Evolutionary conservation across 371 early-diverging fungal species (phyloP).

Genomic region (Phascolomyces articulosus): DNA sequence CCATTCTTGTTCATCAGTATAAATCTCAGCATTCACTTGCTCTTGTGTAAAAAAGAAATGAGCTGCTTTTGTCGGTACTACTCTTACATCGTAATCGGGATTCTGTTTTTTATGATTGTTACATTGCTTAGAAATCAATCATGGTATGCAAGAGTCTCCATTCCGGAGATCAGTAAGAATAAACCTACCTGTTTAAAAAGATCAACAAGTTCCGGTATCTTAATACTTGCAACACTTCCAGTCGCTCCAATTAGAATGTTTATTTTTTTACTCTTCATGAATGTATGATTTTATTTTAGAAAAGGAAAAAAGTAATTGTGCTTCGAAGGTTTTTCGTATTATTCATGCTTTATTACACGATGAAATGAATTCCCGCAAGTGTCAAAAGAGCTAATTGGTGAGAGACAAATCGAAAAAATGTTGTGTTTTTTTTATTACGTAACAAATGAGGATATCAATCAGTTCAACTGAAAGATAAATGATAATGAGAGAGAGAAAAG

Average conservation of each 20-base stretch:
- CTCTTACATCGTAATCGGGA: slow-evolving; percentile 63
- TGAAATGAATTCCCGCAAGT: not conserved
- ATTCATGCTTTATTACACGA: not conserved
- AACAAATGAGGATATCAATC: too few species aligned
- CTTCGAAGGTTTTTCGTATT: not conserved
- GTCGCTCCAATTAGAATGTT: slow-evolving; percentile 83
- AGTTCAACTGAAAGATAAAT: too few species aligned
- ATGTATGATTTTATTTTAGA: too few species aligned
- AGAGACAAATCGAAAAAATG: too few species aligned
- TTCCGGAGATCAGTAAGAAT: too few species aligned
- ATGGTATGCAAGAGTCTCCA: too few species aligned
- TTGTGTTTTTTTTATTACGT: too few species aligned
- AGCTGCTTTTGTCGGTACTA: slow-evolving; percentile 76
- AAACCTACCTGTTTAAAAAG: slow-evolving; percentile 45
- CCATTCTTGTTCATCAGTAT: slow-evolving; percentile 92
- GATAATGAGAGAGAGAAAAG: too few species aligned
- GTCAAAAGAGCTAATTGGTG: not conserved
- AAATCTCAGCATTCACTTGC: slow-evolving; percentile 51
- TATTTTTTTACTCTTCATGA: not conserved
- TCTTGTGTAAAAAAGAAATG: slow-evolving; percentile 78
- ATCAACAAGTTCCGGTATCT: slow-evolving; percentile 75
- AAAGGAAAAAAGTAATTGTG: too few species aligned
- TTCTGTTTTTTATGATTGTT: slow-evolving; percentile 4
- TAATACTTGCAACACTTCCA: slow-evolving; percentile 91
- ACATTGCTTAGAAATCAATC: not conserved